A percentile compares a stretch with the other conserved stretches of the same genome.
Conservation (phyloP, 225 moss, liverwort and hornwort genomes). For the Marchantia polymorpha region DNA sequence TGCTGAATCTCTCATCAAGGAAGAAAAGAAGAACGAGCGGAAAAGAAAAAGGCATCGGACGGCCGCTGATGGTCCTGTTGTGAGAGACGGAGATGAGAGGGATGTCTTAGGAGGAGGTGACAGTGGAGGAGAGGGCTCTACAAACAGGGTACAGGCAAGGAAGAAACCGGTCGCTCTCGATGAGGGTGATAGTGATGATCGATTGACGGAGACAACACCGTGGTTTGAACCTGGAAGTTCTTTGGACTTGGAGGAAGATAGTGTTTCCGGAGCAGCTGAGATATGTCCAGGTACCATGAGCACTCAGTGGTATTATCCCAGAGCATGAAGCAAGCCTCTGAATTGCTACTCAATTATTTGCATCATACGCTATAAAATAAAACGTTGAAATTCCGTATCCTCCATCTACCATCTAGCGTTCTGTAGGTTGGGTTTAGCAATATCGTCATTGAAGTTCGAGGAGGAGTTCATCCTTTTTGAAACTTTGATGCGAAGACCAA, state of each 20-base stretch:
- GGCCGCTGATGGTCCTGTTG: constrained; percentile 3
- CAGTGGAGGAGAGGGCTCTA: constrained; percentile 34
- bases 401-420: no score
- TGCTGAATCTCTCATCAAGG: constrained; percentile 39
- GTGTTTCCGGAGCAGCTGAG: constrained; percentile 23
- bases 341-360: no score
- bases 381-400: no score
- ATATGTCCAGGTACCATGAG: constrained; percentile 26
- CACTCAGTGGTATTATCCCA: no score
- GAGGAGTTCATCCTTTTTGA: no score
- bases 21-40: constrained; percentile 38
- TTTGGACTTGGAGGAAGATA: constrained; percentile 23
- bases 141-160: constrained; percentile 27
- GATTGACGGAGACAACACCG: background rate
- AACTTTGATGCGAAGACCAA: no score
- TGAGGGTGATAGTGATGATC: constrained; percentile 14
- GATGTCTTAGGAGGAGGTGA: constrained; percentile 11
- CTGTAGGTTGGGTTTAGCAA: no score
- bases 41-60: constrained; percentile 21
- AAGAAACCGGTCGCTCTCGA: constrained; percentile 7
- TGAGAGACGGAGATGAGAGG: background rate
- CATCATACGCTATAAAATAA: no score
- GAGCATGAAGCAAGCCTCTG: no score
- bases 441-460: no score
- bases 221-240: constrained; percentile 8